Evolutionary conservation across 73 alveolate genomes (phyloP), one percentile per base, ranked within the genome.

Genomic region (Paramecium caudatum): DNA sequence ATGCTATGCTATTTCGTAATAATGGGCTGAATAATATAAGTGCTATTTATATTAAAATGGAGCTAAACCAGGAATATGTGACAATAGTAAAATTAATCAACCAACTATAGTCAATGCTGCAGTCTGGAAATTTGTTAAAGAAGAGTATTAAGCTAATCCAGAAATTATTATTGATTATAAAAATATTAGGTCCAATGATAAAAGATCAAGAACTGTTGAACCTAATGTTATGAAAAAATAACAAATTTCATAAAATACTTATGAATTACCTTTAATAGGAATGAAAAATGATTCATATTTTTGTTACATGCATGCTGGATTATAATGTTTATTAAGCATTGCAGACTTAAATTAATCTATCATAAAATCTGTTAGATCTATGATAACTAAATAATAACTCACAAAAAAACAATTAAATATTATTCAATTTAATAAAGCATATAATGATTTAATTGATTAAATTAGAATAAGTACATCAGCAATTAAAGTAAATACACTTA

Each of bases 11-110:
- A 34, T 68, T 5, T 17, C 13, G 34, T 47, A 32, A 1, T 19
- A 41, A 34, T 74, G 88, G 88, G 55, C 55, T 16, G 2, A 16
- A 3, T 17, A 74, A 74, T 74, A 74, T 43, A 39, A 45, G 19
- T 19, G 21, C 16, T 74, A 74, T 45, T 74, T 74, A 45, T 74
- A 74, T 74, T 37, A 74, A 74, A 74, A 74, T 23, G 88, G 88
- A n/a, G 46, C n/a, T 39, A 36, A 68, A 39, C 88, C 88, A 21
- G 88, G 88, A 16, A 30, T 37, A 41, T 27, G 36, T 17, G 65
- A 74, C 21, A 74, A 74, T 45, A 21, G 25, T 21, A 21, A 74
- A 12, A 23, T 30, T 37, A 41, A 25, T 2, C 25, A 74, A 39
- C 32, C 16, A 19, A 74, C 19, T 3, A 9, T 41, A 74, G 88